Evolutionary conservation across 768 basidiomycete species (phyloP).

Genomic region (Ramaria sp.): DNA sequence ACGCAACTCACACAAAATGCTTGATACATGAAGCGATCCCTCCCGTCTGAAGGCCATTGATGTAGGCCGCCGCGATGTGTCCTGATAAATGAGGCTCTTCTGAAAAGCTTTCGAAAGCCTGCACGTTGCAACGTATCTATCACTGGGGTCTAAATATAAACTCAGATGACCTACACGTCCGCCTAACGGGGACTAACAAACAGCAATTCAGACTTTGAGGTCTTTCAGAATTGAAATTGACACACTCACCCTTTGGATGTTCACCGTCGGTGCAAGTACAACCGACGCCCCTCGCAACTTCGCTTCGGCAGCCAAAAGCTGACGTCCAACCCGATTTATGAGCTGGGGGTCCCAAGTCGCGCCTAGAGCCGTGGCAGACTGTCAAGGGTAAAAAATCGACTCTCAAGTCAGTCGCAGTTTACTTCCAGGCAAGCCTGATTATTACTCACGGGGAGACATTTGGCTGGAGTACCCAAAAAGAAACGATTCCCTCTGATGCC

Average conservation of each 20-base stretch:
- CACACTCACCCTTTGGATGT: slow-evolving; percentile 70
- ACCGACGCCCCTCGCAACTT: slow-evolving; percentile 55
- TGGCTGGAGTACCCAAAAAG: slow-evolving; percentile 52
- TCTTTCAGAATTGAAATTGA: too few relatives aligned
- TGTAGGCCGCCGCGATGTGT: slow-evolving; percentile 51
- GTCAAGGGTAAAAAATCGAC: slow-evolving; percentile 6
- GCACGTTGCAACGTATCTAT: too few relatives aligned
- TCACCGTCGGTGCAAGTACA: slow-evolving; percentile 64
- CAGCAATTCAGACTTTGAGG: too few relatives aligned
- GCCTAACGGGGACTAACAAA: slow-evolving; percentile 46
- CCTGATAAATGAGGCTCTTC: slow-evolving; percentile 63
- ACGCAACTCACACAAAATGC: slow-evolving; percentile 73
- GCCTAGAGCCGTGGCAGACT: slow-evolving; percentile 62
- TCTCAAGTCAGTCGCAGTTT: too few relatives aligned
- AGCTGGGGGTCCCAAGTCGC: slow-evolving; percentile 59
- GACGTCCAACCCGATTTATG: slow-evolving; percentile 40
- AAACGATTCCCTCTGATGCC: slow-evolving; percentile 60
- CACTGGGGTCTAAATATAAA: too few relatives aligned
- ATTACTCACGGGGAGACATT: slow-evolving; percentile 47
- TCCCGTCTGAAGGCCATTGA: slow-evolving; percentile 67
- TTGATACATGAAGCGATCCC: slow-evolving; percentile 73
- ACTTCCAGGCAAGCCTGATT: neutral
- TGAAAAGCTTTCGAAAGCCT: slow-evolving; percentile 65
- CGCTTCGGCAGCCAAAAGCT: slow-evolving; percentile 54
- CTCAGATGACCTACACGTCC: too few relatives aligned